Evolutionary conservation across 495 filamentous ascomycete genomes (phyloP).

Genomic region (Pseudotulostoma volvatum): DNA sequence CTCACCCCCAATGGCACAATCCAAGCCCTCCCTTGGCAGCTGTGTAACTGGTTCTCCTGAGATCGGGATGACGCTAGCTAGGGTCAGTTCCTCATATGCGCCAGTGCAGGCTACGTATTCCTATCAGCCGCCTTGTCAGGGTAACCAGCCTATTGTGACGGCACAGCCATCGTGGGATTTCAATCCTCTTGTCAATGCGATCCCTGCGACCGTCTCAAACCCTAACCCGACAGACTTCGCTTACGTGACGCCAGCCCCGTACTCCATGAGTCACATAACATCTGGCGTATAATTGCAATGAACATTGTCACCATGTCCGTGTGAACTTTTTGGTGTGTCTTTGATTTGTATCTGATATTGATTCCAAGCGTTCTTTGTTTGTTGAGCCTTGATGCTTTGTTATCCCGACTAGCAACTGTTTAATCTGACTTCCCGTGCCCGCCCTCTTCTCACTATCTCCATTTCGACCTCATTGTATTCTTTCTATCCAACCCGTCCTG

Average conservation of each 20-base stretch:
- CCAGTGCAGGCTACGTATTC: slow-evolving; percentile 16
- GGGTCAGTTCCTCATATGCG: slow-evolving; percentile 18
- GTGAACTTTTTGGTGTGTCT: too few species aligned
- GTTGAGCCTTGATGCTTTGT: too few species aligned
- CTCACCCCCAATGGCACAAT: slow-evolving; percentile 1
- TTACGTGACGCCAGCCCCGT: slow-evolving; percentile 22
- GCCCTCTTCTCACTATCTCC: too few species aligned
- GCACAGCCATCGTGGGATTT: slow-evolving; percentile 21
- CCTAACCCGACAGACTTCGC: slow-evolving; percentile 14
- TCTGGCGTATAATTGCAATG: neutral
- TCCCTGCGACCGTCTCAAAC: too few species aligned
- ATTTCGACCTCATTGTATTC: too few species aligned
- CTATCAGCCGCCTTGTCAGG: slow-evolving; percentile 22
- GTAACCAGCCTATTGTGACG: slow-evolving; percentile 5
- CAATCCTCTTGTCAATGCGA: slow-evolving; percentile 11
- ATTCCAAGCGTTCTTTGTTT: too few species aligned
- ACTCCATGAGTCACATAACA: slow-evolving; percentile 8
- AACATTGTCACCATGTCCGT: too few species aligned
- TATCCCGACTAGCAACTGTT: too few species aligned
- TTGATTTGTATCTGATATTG: too few species aligned
- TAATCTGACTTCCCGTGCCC: too few species aligned
- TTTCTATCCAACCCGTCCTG: too few species aligned
- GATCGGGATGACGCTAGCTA: slow-evolving; percentile 17
- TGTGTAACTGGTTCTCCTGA: slow-evolving; percentile 15
- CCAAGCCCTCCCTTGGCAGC: slow-evolving; percentile 1